Conservation (phyloP, 2,329 filamentous ascomycete genomes). For the Dactylellina sp. region DNA sequence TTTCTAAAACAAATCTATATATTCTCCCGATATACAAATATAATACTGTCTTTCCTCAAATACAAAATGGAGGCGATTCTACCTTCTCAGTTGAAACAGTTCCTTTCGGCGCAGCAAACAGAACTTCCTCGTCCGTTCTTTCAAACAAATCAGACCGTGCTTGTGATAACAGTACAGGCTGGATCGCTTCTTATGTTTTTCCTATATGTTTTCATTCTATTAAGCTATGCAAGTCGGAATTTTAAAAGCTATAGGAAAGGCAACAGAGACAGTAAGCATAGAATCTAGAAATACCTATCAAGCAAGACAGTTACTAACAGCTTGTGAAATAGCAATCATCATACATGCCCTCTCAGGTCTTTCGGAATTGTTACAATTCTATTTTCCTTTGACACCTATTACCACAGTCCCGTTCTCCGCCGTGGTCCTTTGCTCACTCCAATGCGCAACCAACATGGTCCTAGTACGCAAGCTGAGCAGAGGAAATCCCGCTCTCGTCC, state of each 20-base stretch:
- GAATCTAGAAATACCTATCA: not conserved
- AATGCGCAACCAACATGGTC: slow-evolving; percentile 39
- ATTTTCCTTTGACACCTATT: slow-evolving; percentile 4
- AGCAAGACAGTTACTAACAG: not conserved
- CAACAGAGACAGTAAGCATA: slow-evolving; percentile 30
- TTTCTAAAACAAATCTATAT: no score
- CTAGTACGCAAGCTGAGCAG: slow-evolving; percentile 27
- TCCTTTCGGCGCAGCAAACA: slow-evolving; percentile 24
- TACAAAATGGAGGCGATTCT: slow-evolving; percentile 25
- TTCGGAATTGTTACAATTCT: slow-evolving; percentile 29
- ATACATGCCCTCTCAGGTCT: slow-evolving; percentile 33
- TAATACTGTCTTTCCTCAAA: not conserved
- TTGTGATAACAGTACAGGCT: slow-evolving; percentile 2
- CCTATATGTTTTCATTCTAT: slow-evolving; percentile 22
- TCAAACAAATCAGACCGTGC: not conserved
- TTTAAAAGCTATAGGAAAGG: slow-evolving; percentile 38
- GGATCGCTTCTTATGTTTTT: slow-evolving; percentile 6
- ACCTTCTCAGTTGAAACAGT: slow-evolving; percentile 24
- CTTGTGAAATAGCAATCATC: slow-evolving; percentile 21
- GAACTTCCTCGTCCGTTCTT: not conserved
- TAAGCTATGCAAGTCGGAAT: slow-evolving; percentile 23
- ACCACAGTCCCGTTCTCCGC: slow-evolving; percentile 15
- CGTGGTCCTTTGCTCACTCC: slow-evolving; percentile 18
- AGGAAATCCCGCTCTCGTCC: slow-evolving; percentile 32
- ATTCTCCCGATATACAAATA: slow-evolving; percentile 1